These are phyloP conservation scores for Taiozyma sp. DNA, from an alignment of 1,139 yeast genomes.

Conservation along the genomic window DNA sequence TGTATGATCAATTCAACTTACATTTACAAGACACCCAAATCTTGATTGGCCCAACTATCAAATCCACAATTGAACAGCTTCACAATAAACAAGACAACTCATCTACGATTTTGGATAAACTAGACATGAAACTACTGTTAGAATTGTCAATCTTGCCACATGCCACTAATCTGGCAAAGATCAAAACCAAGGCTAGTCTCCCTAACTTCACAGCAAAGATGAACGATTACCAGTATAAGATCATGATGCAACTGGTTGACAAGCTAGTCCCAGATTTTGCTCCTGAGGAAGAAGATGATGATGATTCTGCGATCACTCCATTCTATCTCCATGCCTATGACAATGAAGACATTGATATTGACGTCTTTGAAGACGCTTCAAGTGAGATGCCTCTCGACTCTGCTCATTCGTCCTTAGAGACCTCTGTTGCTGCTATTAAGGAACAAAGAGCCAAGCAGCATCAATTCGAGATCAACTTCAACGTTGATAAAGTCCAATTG, in stretches of 20 bases:
- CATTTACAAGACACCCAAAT: slow-evolving; percentile 83
- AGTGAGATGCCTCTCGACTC: not conserved
- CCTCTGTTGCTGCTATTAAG: not conserved
- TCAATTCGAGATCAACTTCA: slow-evolving; percentile 63
- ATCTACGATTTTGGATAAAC: slow-evolving; percentile 57
- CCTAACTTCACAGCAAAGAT: slow-evolving; percentile 67
- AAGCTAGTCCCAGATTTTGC: slow-evolving; percentile 60
- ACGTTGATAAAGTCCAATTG: slow-evolving; percentile 56
- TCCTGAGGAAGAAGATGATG: slow-evolving; percentile 24
- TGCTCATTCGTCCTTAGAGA: not conserved
- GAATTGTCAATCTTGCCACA: slow-evolving; percentile 84
- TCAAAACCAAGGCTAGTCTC: slow-evolving; percentile 74
- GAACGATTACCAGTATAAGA: slow-evolving; percentile 87
- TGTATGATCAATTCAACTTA: slow-evolving; percentile 85
- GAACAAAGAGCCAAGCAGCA: slow-evolving; percentile 27
- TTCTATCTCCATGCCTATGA: not conserved
- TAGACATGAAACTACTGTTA: slow-evolving; percentile 64
- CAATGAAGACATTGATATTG: not conserved
- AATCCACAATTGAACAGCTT: slow-evolving; percentile 67
- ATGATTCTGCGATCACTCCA: slow-evolving; percentile 9
- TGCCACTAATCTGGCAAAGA: slow-evolving; percentile 65
- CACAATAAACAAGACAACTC: slow-evolving; percentile 40
- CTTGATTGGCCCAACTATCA: slow-evolving; percentile 76
- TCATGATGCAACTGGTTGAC: slow-evolving; percentile 73
- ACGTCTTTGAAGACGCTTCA: not conserved